These are phyloP conservation scores for Candida manassasensis DNA, from an alignment of 805 yeast genomes.

Conservation along the genomic window DNA sequence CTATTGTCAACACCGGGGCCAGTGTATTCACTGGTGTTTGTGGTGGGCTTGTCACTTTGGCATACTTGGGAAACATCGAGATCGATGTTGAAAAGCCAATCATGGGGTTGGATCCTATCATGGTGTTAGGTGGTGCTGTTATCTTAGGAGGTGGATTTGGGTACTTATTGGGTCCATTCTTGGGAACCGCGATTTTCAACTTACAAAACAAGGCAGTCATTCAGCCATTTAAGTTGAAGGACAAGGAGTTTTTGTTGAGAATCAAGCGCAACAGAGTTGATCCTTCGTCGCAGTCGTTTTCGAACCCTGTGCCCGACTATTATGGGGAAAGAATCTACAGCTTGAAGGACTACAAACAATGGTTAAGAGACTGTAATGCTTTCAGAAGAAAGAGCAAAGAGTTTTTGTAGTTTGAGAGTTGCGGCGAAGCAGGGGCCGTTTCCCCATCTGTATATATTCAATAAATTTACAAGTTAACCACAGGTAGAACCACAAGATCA, in stretches of 20 bases:
- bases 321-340: slow-evolving; percentile 95
- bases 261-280: slow-evolving; percentile 80
- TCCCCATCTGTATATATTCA: slow-evolving; percentile 1
- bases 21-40: slow-evolving; percentile 63
- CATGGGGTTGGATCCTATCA: slow-evolving; percentile 85
- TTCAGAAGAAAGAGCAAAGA: slow-evolving; percentile 78
- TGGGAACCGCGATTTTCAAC: slow-evolving; percentile 68
- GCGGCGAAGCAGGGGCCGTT: not conserved
- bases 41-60: slow-evolving; percentile 69
- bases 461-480: not conserved
- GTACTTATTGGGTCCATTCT: slow-evolving; percentile 74
- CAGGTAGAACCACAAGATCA: not conserved
- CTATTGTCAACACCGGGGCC: slow-evolving; percentile 61
- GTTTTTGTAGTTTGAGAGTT: slow-evolving; percentile 60
- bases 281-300: slow-evolving; percentile 83
- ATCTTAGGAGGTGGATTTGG: slow-evolving; percentile 72
- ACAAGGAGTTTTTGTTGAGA: slow-evolving; percentile 68
- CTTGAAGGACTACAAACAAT: slow-evolving; percentile 80
- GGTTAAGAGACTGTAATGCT: slow-evolving; percentile 94
- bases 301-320: slow-evolving; percentile 97
- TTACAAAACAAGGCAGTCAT: slow-evolving; percentile 45
- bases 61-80: slow-evolving; percentile 71
- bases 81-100: slow-evolving; percentile 83
- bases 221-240: slow-evolving; percentile 51
- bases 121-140: slow-evolving; percentile 72